Evolutionary conservation across 139 green algal species (phyloP).

Genomic region (Pedinophyceae sp.): DNA sequence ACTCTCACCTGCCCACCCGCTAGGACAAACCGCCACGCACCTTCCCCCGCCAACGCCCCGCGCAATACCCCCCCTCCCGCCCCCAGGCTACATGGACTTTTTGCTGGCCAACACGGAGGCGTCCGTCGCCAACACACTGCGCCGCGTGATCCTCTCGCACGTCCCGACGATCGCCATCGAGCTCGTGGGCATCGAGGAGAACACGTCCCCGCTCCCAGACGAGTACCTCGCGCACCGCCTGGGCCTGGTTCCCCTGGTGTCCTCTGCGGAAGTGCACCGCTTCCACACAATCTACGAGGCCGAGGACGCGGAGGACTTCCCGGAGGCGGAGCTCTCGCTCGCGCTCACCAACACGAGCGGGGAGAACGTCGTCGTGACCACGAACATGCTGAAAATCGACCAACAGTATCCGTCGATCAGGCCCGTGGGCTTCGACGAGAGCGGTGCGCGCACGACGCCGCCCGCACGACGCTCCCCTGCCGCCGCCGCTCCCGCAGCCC

Average conservation of each 20-base stretch:
- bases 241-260: constrained; percentile 53
- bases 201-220: constrained; percentile 93
- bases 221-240: constrained; percentile 90
- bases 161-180: constrained; percentile 97
- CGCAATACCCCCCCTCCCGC: too few species aligned
- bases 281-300: background rate
- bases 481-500: too few species aligned
- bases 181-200: constrained; percentile 92
- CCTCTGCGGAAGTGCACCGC: background rate
- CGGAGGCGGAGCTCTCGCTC: constrained; percentile 40
- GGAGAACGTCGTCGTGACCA: constrained; percentile 55
- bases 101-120: constrained; percentile 65
- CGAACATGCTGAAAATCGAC: constrained; percentile 18
- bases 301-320: constrained; percentile 26
- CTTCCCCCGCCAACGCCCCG: too few species aligned
- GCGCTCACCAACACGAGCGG: constrained; percentile 25
- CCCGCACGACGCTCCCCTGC: too few species aligned
- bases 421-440: constrained; percentile 20
- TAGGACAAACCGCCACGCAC: too few species aligned
- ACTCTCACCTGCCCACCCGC: too few species aligned
- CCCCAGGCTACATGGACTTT: too few species aligned
- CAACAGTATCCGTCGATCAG: constrained; percentile 4
- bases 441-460: too few species aligned
- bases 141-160: constrained; percentile 60
- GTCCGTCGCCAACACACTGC: constrained; percentile 81